Base-by-base conservation (phyloP, 495 filamentous ascomycete species). In the Sordaria brevicollis region DNA sequence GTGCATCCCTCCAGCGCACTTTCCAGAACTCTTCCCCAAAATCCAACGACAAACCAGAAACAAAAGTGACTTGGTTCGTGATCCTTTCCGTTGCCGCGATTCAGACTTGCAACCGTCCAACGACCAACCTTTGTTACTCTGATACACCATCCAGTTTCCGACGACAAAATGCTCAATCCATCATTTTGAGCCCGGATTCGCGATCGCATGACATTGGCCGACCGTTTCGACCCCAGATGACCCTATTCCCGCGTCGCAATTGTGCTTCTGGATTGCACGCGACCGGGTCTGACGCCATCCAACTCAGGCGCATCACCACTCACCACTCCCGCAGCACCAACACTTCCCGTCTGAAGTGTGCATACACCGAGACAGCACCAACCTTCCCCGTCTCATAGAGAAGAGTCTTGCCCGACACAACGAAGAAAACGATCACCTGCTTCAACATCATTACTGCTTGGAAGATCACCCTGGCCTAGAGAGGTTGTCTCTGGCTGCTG, bases 211-310 rank as follows among this genome's bases (percentile, higher is more conserved):
- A 71, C 54, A 35, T 35, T 68, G 41, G 66, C 66, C 77, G 62
- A 69, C 68, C 70, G 57, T 75, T 78, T 78, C 67, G 76, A 76
- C 77, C 78, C 67, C 76, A 69, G 72, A 79, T 78, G 78, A 79
- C 68, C 70, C 35, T 74, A 70, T 71, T 73, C 80, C 79, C 79
- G 78, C 79, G 79, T 77, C 74, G 80, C 79, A 79, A 74, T 74
- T 75, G 78, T 81, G 80, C 77, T 75, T 74, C 69, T 78, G 69
- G 71, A 71, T 69, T 72, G 78, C 76, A 77, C 83, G 83, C 82
- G 82, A 81, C 81, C 65, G 74, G 49, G 76, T 70, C 71, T 70
- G 72, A 75, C 72, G 72, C 67, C 68, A 67, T 33, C 9, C 57
- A 29, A 15, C 49, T 21, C 49, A 62, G 49, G 49, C 21, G 49